Evolutionary conservation across 257 asterid species (phyloP).

Genomic region (Lycium ferocissimum): DNA sequence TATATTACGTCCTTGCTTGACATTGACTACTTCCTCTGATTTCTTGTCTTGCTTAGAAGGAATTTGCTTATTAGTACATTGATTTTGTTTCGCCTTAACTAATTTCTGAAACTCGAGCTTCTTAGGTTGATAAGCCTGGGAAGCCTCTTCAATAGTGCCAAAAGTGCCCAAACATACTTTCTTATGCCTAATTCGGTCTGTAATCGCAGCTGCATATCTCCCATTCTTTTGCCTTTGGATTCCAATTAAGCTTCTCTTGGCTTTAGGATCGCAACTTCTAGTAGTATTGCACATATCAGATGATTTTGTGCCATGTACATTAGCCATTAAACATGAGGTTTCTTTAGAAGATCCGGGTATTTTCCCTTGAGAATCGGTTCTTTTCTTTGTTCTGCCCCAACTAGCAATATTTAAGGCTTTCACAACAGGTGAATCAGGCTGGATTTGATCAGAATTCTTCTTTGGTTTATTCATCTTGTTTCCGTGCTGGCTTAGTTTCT

Average conservation of each 20-base stretch:
- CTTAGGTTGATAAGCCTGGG: background rate
- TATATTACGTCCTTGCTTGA: background rate
- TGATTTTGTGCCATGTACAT: background rate
- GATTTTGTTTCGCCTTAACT: background rate
- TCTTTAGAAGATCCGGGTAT: background rate
- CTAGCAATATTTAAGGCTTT: background rate
- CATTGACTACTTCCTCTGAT: background rate
- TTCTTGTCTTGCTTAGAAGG: background rate
- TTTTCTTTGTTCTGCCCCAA: background rate
- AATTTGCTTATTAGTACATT: background rate
- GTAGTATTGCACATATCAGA: background rate
- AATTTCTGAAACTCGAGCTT: background rate
- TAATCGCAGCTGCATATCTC: no score
- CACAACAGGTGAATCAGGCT: no score
- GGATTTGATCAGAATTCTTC: background rate
- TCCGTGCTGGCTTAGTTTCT: background rate
- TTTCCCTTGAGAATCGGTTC: background rate
- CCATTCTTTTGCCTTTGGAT: no score
- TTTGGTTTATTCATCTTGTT: background rate
- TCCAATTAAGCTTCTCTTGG: no score
- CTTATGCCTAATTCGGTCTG: no score
- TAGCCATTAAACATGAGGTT: background rate
- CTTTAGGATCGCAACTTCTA: background rate
- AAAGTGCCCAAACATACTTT: background rate
- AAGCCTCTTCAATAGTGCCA: background rate